phyloP scores from a whole-genome alignment of 2,329 filamentous ascomycete genomes.

The Massarina eburnea region DNA sequence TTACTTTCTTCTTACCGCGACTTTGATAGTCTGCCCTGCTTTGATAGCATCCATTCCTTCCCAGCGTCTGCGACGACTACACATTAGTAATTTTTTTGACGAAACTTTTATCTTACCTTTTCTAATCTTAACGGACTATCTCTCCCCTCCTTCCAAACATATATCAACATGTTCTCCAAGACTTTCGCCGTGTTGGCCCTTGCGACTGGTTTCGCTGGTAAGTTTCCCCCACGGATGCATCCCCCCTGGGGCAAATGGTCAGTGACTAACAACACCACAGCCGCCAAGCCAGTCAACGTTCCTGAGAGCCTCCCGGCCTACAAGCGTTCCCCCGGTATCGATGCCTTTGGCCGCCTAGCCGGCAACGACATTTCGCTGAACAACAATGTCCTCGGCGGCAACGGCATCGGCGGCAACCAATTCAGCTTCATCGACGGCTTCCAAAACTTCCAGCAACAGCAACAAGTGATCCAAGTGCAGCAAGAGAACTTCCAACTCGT shows the following conservation, averaged over 20 bases:
- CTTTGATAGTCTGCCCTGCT: conserved; percentile 40
- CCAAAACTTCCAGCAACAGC: conserved; percentile 33
- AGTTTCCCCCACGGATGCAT: conserved; percentile 7
- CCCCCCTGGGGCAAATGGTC: too few species aligned
- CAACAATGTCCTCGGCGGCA: neutral
- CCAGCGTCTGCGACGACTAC: conserved; percentile 39
- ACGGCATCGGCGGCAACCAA: conserved; percentile 20
- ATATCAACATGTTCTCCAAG: conserved; percentile 32
- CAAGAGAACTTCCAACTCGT: conserved; percentile 31
- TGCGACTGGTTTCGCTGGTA: conserved; percentile 38
- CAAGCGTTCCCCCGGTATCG: conserved; percentile 11
- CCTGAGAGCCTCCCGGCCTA: conserved; percentile 16
- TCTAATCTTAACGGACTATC: conserved; percentile 28
- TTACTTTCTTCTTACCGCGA: conserved; percentile 21
- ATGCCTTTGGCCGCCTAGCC: conserved; percentile 7
- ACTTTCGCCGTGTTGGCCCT: conserved; percentile 28
- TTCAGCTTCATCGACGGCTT: conserved; percentile 37
- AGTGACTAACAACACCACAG: conserved; percentile 19
- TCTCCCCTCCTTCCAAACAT: conserved; percentile 2
- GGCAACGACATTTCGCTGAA: conserved; percentile 16
- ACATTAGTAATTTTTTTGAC: conserved; percentile 18
- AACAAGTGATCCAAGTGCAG: conserved; percentile 31
- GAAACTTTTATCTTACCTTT: conserved; percentile 6
- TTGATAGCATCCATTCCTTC: conserved; percentile 16
- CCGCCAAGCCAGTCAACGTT: conserved; percentile 28